A percentile compares a stretch with the other conserved stretches of the same genome.
phyloP scores from a whole-genome alignment of 2,329 filamentous ascomycete species.

The Sporothrix sp. region DNA sequence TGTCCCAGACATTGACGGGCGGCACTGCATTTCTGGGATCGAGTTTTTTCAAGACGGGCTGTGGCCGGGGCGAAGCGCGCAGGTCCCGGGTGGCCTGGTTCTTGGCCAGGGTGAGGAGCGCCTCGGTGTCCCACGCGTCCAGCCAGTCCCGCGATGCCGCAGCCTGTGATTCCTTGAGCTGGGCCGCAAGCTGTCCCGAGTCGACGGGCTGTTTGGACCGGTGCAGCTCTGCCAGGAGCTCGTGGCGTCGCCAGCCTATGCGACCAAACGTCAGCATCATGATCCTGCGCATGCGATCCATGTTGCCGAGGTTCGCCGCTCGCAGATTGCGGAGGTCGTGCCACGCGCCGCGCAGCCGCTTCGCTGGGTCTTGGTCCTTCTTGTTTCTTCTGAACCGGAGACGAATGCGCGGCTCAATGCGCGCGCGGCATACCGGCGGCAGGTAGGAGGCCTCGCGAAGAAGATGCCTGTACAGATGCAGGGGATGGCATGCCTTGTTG shows the following conservation, averaged over 20 bases:
- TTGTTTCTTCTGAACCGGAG: slow-evolving; percentile 36
- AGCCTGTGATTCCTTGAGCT: not conserved
- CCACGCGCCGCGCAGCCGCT: slow-evolving; percentile 32
- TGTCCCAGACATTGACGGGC: slow-evolving; percentile 40
- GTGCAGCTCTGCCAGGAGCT: slow-evolving; percentile 34
- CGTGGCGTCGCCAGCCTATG: slow-evolving; percentile 39
- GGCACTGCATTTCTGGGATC: slow-evolving; percentile 31
- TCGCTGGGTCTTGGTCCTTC: slow-evolving; percentile 18
- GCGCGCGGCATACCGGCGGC: slow-evolving; percentile 39
- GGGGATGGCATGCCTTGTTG: slow-evolving; percentile 19
- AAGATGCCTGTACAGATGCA: slow-evolving; percentile 48
- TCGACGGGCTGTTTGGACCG: slow-evolving; percentile 29
- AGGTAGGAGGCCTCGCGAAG: slow-evolving; percentile 54
- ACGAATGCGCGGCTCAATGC: slow-evolving; percentile 34
- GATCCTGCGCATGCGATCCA: slow-evolving; percentile 36
- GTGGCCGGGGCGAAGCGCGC: slow-evolving; percentile 23
- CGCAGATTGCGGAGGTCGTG: slow-evolving; percentile 38
- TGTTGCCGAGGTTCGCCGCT: slow-evolving; percentile 44
- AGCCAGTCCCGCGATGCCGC: slow-evolving; percentile 31
- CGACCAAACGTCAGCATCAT: slow-evolving; percentile 44
- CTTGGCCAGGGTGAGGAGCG: slow-evolving; percentile 32
- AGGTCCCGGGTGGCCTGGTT: slow-evolving; percentile 30
- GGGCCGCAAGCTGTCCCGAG: slow-evolving; percentile 31
- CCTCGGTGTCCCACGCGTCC: slow-evolving; percentile 39
- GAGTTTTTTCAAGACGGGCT: slow-evolving; percentile 23